Evolutionary conservation across 139 green algal genomes (phyloP), one percentile per base, ranked within the genome.

Genomic region (Tetradesmus lagerheimii): DNA sequence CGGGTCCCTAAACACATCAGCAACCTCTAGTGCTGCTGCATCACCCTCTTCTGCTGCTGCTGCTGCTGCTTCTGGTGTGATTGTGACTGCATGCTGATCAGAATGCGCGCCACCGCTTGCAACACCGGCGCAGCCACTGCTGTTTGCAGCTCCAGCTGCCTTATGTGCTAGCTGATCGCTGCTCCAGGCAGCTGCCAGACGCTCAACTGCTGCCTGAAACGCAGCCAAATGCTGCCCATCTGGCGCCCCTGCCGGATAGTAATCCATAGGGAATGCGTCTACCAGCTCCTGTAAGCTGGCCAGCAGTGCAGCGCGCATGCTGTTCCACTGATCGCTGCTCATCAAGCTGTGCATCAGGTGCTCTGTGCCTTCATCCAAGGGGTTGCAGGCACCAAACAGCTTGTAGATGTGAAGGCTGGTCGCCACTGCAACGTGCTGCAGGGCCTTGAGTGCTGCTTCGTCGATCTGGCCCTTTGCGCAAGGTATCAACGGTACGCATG

Each of bases 201-300:
- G 20, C 20, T 35, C 23, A 3, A 87, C 82, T 37, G 82, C 34
- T 38, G 23, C 25, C 82, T 77, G 37, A 31, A 77, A 78, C 9
- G 57, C 53, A 9, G 27, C 2, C 37, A 87, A 16, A 11, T 87
- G 34, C 31, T 25, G 31, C 35, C 37, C 11, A 53, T 78, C 34
- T n/a, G 53, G 27, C 12, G n/a, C 35, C 4, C 2, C 11, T 37
- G 34, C 20, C 43, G 82, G 53, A 35, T 87, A 87, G 35, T 79
- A 79, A 35, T 87, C 82, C 53, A 78, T 41, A 4, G 82, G 82
- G 35, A 87, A 87, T 0, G 82, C 31, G 34, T 77, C 50, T 0
- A 79, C 35, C 12, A 79, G 35, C 35, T 87, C 82, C 82, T 87
- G 82, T 35, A 87, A 2, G 20, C 39, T 29, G 16, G 53, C 82